Evolutionary conservation across 192 early-diverging fungal genomes (phyloP), one percentile per base, ranked within the genome.

Genomic region (Entomortierella chlamydospora): DNA sequence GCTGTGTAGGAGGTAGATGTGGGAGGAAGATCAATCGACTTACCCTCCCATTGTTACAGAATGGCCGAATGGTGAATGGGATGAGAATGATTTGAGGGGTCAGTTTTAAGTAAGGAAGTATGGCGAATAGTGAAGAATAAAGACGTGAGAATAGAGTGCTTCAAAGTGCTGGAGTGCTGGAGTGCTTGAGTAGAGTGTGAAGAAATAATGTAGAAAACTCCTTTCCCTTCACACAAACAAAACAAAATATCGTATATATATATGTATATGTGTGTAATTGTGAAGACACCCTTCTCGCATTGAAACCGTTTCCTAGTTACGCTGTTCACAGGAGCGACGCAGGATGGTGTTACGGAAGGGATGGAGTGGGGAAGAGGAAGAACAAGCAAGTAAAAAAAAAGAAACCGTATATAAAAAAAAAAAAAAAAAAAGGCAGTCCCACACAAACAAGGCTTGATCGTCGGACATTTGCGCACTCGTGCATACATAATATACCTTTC

Each of bases 41-140:
- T 74, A 66, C 64, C 58, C 64, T 67, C 64, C 72, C 64, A 74
- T 68, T 55, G 64, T 29, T 61, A 41, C 7, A 12, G 7, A 29
- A 58, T 11, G 25, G 11, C 12, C 12, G 57, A n/a, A 52, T 17
- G 10, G n/a, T n/a, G 26, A 28, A 3, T 62, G 23, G 45, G 29
- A 30, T 8, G 13, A 39, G 43, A 60, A 45, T 2, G 15, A 26
- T 37, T 15, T 37, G 20, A 31, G 6, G 25, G 53, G 17, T n/a
- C 15, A 42, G 22, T 10, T 17, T 23, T 25, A 37, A 33, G n/a
- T 6, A 28, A 13, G 47, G 17, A 26, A 22, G 22, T 43, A 28
- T 62, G n/a, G 25, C 18, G 42, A 33, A 10, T 4, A 37, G 10
- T 37, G 34, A 37, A 37, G 34, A 37, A 37, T 37, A 37, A 37